These are phyloP conservation scores for Cryptococcus deneoformans DNA, from an alignment of 1,284 basidiomycete genomes.

Conservation along the genomic window DNA sequence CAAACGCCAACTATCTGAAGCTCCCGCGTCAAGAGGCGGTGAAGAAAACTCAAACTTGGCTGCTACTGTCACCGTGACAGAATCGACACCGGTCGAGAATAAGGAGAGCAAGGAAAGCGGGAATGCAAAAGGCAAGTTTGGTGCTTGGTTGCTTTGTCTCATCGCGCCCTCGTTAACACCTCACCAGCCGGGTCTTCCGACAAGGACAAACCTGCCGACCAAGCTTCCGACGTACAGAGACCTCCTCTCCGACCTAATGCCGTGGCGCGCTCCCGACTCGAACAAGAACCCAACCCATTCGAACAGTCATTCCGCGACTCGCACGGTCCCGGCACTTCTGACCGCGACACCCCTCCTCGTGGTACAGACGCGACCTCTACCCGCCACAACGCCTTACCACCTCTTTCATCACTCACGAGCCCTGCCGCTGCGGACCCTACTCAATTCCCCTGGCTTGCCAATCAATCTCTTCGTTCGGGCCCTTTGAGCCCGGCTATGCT, in stretches of 20 bases:
- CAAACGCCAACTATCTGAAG: background rate
- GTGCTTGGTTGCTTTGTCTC: background rate
- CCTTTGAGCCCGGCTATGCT: slow-evolving; percentile 95
- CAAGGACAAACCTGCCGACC: background rate
- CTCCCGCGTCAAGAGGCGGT: background rate
- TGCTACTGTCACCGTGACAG: slow-evolving; percentile 9
- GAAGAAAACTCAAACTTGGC: background rate
- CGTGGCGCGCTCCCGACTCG: slow-evolving; percentile 41
- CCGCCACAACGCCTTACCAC: slow-evolving; percentile 64
- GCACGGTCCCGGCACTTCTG: slow-evolving; percentile 52
- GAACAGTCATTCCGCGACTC: slow-evolving; percentile 83
- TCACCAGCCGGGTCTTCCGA: background rate
- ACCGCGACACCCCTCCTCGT: slow-evolving; percentile 51
- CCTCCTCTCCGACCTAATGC: slow-evolving; percentile 38
- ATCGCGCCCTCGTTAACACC: background rate
- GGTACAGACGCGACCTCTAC: slow-evolving; percentile 44
- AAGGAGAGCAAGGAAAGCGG: slow-evolving; percentile 20
- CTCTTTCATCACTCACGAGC: slow-evolving; percentile 78
- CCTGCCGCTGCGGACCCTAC: slow-evolving; percentile 64
- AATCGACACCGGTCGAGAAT: slow-evolving; percentile 16
- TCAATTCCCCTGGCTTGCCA: slow-evolving; percentile 64
- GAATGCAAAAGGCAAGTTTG: background rate
- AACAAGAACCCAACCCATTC: slow-evolving; percentile 90
- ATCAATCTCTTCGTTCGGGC: slow-evolving; percentile 75
- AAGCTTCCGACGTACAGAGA: slow-evolving; percentile 17